Evolutionary conservation across 75 land plant species (phyloP), one percentile per base, ranked within the genome.

Genomic region (Larix kaempferi): DNA sequence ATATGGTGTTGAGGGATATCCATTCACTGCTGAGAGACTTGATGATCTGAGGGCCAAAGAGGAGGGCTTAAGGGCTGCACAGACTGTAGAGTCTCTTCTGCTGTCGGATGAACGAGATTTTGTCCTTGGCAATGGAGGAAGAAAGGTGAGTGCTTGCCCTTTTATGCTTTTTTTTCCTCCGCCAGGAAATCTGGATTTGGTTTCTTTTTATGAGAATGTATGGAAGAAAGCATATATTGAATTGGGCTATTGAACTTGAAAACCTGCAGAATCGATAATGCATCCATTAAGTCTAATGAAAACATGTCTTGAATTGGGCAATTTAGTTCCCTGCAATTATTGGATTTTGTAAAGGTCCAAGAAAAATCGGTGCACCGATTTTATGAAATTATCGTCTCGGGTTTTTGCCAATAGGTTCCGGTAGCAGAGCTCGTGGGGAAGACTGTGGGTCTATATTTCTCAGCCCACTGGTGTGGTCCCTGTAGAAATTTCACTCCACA

Each of bases 371-470:
- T 39, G 5, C 5, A 39, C 41, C 1, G 41, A 4, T 4, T 39
- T 39, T 39, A 4, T 2, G 4, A 39, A 4, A 4, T 4, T 39
- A 39, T 39, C 0, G 41, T 39, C 41, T 39, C 4, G 41, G 41
- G 0, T n/a, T 59, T 10, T 37, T 25, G 1, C 56, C 37, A 77
- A 13, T 78, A 93, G 91, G 85, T 91, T 2, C 86, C 84, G 55
- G 82, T 90, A 4, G 59, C 90, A 1, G 89, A 88, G 29, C 87
- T 92, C 15, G 87, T 85, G 78, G 95, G 95, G 57, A 88, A 87
- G 75, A 78, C 71, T 4, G 83, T 93, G 12, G 82, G 82, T 12
- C 78, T 93, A 13, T 88, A 85, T 74, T 93, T 93, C 73, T 75
- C 87, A 12, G 67, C 83, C 35, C 57, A 76, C 41, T 56, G 74